A percentile compares a stretch with the other conserved stretches of the same genome.
Conservation (phyloP, 2,329 filamentous ascomycete genomes). For the Ceratocystis alfenasii region DNA sequence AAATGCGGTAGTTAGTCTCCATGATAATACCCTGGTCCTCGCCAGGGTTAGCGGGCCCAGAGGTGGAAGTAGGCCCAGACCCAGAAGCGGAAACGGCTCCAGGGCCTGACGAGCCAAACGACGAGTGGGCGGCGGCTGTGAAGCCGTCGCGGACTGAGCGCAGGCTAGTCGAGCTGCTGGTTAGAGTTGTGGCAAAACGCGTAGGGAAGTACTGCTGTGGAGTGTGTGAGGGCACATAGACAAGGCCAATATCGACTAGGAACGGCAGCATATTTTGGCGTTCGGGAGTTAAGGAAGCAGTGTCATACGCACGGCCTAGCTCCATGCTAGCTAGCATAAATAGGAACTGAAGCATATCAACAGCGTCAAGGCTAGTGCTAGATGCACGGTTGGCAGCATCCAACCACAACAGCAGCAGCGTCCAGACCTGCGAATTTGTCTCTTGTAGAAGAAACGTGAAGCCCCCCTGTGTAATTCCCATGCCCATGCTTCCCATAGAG, state of each 20-base stretch:
- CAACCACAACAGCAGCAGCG: conserved; percentile 82
- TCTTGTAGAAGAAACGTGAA: conserved; percentile 94
- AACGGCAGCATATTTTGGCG: conserved; percentile 83
- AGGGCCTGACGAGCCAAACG: conserved; percentile 32
- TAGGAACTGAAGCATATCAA: conserved; percentile 90
- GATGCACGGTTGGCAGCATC: conserved; percentile 56
- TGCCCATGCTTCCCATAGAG: conserved; percentile 44
- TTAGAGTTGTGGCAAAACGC: conserved; percentile 84
- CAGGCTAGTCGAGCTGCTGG: conserved; percentile 62
- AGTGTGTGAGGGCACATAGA: conserved; percentile 56
- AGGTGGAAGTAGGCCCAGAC: conserved; percentile 25
- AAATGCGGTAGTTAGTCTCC: conserved; percentile 95
- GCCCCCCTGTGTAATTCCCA: conserved; percentile 79
- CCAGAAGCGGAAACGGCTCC: conserved; percentile 15
- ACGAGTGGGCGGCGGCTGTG: conserved; percentile 44
- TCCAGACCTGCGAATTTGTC: conserved; percentile 95
- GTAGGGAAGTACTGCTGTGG: conserved; percentile 71
- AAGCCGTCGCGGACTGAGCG: conserved; percentile 59
- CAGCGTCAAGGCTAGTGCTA: conserved; percentile 62
- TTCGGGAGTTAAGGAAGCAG: conserved; percentile 64
- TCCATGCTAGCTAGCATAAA: conserved; percentile 92
- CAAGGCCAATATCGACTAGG: conserved; percentile 81
- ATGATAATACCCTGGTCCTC: conserved; percentile 71
- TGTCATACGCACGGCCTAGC: conserved; percentile 82
- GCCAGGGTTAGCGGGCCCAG: conserved; percentile 36